Conservation (phyloP, 1,284 basidiomycete genomes). For the Ganoderma meredithae region DNA sequence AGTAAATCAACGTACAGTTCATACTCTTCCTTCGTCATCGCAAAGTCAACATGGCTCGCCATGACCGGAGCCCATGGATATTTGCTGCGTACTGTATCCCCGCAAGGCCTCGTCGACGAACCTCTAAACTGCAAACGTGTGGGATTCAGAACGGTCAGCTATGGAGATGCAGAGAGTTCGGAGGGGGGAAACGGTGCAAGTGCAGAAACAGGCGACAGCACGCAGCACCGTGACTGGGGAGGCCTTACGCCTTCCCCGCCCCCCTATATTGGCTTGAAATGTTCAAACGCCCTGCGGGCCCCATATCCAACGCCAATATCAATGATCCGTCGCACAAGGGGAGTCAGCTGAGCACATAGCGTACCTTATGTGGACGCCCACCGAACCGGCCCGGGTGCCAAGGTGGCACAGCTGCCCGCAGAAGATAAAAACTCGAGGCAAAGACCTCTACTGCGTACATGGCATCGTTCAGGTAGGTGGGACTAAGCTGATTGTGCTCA, state of each 20-base stretch:
- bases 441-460: too few relatives aligned
- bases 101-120: not conserved
- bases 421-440: not conserved
- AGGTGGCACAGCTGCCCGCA: not conserved
- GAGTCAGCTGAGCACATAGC: not conserved
- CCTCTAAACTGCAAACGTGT: not conserved
- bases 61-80: conserved; percentile 3
- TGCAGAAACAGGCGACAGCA: not conserved
- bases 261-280: not conserved
- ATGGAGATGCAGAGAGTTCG: not conserved
- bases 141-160: not conserved
- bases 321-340: not conserved
- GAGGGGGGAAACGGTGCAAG: not conserved
- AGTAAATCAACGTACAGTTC: not conserved
- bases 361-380: not conserved
- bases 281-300: not conserved
- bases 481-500: not conserved
- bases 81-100: not conserved
- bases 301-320: not conserved
- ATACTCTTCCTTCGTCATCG: not conserved
- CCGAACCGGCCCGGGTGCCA: not conserved
- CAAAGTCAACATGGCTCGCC: too few relatives aligned
- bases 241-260: not conserved
- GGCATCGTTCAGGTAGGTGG: not conserved
- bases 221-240: not conserved